A percentile compares a stretch with the other conserved stretches of the same genome.
These are phyloP conservation scores for Sugiyamaella boreocaroliniensis DNA, from an alignment of 805 yeast genomes.

Conservation along the genomic window DNA sequence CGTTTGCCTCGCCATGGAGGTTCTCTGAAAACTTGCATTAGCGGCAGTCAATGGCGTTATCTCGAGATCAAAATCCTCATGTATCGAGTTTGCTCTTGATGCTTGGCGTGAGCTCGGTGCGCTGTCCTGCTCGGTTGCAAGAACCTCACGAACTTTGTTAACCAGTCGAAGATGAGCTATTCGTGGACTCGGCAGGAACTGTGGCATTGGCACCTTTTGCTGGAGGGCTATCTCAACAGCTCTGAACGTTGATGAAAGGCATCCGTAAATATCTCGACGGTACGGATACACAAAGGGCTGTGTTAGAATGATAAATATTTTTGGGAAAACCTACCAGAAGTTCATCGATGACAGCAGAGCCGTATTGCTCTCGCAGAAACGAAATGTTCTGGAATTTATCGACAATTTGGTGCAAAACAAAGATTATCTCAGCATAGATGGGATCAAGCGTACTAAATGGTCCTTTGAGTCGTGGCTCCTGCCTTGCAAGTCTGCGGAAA, in stretches of 20 bases:
- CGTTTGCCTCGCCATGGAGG: conserved; percentile 26
- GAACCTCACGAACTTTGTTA: conserved; percentile 36
- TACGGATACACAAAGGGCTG: conserved; percentile 35
- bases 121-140: conserved; percentile 17
- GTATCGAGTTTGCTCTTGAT: background rate
- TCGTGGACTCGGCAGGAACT: conserved; percentile 44
- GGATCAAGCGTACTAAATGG: conserved; percentile 35
- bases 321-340: background rate
- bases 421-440: conserved; percentile 40
- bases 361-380: conserved; percentile 37
- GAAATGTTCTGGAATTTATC: conserved; percentile 44
- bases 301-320: background rate
- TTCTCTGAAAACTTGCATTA: conserved; percentile 13
- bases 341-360: conserved; percentile 43
- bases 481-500: conserved; percentile 23
- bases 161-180: conserved; percentile 43
- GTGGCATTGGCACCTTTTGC: conserved; percentile 44
- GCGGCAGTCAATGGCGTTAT: background rate
- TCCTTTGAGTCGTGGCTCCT: conserved; percentile 46
- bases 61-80: background rate
- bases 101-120: background rate
- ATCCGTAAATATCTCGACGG: conserved; percentile 40
- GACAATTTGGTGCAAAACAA: conserved; percentile 39
- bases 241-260: conserved; percentile 35
- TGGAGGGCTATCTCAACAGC: conserved; percentile 40